Evolutionary conservation across 805 yeast species (phyloP).

Genomic region (Teunomyces barrocoloradensis): DNA sequence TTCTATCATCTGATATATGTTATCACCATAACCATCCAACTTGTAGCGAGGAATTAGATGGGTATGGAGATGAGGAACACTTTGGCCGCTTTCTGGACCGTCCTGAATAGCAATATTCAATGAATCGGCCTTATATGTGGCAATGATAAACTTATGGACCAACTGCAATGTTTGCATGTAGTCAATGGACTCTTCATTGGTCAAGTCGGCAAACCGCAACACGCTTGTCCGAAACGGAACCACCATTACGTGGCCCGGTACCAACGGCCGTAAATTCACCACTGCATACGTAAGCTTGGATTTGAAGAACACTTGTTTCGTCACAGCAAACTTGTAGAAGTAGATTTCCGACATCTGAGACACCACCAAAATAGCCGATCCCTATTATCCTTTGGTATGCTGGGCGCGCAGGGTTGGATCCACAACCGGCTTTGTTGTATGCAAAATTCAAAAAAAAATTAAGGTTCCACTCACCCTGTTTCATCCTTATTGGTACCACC

Average conservation of each 20-base stretch:
- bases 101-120: slow-evolving; percentile 93
- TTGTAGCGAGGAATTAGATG: slow-evolving; percentile 85
- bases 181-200: slow-evolving; percentile 70
- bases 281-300: slow-evolving; percentile 73
- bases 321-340: slow-evolving; percentile 55
- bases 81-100: slow-evolving; percentile 94
- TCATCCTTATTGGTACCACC: neutral
- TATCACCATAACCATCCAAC: slow-evolving; percentile 59
- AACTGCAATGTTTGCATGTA: slow-evolving; percentile 73
- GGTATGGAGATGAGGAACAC: slow-evolving; percentile 93
- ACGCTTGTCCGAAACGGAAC: slow-evolving; percentile 72
- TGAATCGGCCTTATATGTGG: slow-evolving; percentile 73
- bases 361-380: too few relatives aligned
- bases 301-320: slow-evolving; percentile 55
- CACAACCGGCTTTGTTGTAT: neutral
- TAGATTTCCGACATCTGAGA: slow-evolving; percentile 26
- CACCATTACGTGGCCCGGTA: slow-evolving; percentile 87
- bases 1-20: slow-evolving; percentile 65
- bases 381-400: too few relatives aligned
- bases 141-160: slow-evolving; percentile 64
- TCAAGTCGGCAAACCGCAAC: slow-evolving; percentile 64
- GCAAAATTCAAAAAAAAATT: neutral
- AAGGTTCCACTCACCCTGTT: neutral
- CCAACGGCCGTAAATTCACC: slow-evolving; percentile 88
- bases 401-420: too few relatives aligned